A percentile compares a stretch with the other conserved stretches of the same genome.
Evolutionary conservation across 768 basidiomycete species (phyloP).

Genomic region (Lactarius sanguifluus): DNA sequence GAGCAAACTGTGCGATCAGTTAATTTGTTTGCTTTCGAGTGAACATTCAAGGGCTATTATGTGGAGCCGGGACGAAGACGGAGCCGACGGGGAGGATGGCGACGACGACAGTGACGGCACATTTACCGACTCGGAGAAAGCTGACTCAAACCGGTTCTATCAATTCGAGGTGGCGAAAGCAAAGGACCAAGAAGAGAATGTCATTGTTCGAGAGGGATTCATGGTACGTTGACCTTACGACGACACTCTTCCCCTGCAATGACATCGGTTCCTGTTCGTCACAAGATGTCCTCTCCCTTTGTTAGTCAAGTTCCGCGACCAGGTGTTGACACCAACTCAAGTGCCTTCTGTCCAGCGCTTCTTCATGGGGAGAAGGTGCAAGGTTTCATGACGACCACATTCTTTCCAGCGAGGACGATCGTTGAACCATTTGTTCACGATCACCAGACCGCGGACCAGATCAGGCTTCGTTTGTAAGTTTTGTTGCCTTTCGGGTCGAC

Average conservation of each 20-base stretch:
- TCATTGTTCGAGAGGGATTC: conserved; percentile 46
- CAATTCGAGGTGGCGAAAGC: conserved; percentile 56
- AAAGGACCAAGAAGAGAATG: conserved; percentile 55
- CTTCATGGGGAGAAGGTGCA: conserved; percentile 30
- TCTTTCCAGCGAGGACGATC: not conserved
- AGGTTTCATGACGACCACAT: conserved; percentile 26
- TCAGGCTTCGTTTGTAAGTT: conserved; percentile 1
- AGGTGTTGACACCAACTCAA: not conserved
- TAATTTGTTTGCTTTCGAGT: conserved; percentile 50
- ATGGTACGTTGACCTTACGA: conserved; percentile 36
- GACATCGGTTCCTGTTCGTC: not conserved
- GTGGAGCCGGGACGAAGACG: conserved; percentile 40
- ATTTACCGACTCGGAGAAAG: conserved; percentile 41
- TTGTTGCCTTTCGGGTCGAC: no score
- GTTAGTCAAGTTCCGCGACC: not conserved
- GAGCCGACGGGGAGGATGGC: not conserved
- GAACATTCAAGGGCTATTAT: conserved; percentile 48
- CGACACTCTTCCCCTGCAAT: not conserved
- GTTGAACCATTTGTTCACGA: not conserved
- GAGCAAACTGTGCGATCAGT: conserved; percentile 46
- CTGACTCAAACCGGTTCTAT: conserved; percentile 48
- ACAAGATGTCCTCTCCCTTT: conserved; percentile 1
- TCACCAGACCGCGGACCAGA: not conserved
- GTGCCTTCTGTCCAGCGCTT: conserved; percentile 4
- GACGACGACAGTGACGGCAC: conserved; percentile 19